Evolutionary conservation across 768 basidiomycete species (phyloP), one percentile per base, ranked within the genome.

Genomic region (Gymnopilus junonius): DNA sequence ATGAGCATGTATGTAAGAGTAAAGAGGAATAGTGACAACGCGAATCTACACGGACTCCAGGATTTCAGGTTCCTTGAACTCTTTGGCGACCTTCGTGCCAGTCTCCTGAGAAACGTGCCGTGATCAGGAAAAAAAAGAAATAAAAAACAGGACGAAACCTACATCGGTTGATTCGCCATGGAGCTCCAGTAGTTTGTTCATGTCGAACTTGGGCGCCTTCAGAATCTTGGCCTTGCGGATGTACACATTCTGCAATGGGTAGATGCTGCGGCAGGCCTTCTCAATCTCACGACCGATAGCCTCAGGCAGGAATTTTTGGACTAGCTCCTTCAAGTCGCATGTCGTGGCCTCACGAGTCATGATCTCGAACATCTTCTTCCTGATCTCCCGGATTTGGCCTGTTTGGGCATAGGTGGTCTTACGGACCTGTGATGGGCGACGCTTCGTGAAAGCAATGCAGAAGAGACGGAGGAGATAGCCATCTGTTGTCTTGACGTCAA

Each of bases 361-460:
- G 77, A 97, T 95, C 83, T 96, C 97, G 71, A 98, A 94, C 97
- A 99, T 99, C 88, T 99, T 99, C 79, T 93, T 93, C 77, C 97
- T 86, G 77, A 99, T 99, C 85, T 97, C 97, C 69, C 94, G 89
- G 71, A 99, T 88, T 81, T 99, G 97, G 72, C 89, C 83, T 25
- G 95, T 84, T 80, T 99, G 93, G 48, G 97, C 97, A 78, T 99
- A 99, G 34, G 97, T 99, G 60, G 97, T 99, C 86, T 99, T 99
- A 81, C 91, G 93, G 72, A 99, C 97, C 81, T 99, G 97, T 72
- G 90, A 85, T 73, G 90, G 94, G 69, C 96, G 90, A 69, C 95
- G 93, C 85, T 97, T 97, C 72, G 97, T 99, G 89, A 99, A 99
- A 69, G 92, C 97, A 72, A 99, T 99, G 67, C 95, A 91, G 81